Evolutionary conservation across 441 rosid genomes (phyloP).

Genomic region (Francoa sonchifolia): DNA sequence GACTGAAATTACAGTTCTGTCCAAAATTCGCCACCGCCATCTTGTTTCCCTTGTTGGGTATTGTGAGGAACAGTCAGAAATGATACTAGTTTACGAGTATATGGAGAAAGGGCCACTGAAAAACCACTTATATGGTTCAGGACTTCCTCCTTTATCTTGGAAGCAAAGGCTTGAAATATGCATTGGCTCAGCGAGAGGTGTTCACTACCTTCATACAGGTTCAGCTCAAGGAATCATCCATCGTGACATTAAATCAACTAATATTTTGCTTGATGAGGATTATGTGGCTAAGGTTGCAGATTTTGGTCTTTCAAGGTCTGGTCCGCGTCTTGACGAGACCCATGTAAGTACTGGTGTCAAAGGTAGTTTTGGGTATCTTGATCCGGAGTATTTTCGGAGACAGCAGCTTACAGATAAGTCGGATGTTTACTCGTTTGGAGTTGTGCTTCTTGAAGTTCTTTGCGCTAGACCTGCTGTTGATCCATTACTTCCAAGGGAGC

Average conservation of each 20-base stretch:
- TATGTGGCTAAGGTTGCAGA: constrained; percentile 64
- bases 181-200: constrained; percentile 83
- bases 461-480: constrained; percentile 1
- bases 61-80: constrained; percentile 27
- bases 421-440: neutral
- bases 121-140: constrained; percentile 28
- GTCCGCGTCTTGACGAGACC: neutral
- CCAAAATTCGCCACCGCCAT: constrained; percentile 29
- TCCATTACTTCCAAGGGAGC: neutral
- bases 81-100: constrained; percentile 38
- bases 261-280: constrained; percentile 60
- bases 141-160: constrained; percentile 9
- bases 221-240: constrained; percentile 85
- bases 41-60: constrained; percentile 39
- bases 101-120: constrained; percentile 35
- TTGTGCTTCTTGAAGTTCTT: constrained; percentile 2
- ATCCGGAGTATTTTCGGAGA: too few species aligned
- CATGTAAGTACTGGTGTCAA: constrained; percentile 6
- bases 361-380: too few species aligned
- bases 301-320: neutral
- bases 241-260: constrained; percentile 85
- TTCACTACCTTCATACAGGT: constrained; percentile 89
- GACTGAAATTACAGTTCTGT: constrained; percentile 29
- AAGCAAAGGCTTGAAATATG: constrained; percentile 76
- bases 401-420: too few species aligned